Base-by-base conservation (phyloP, 2,329 filamentous ascomycete species). In the Fusarium temperatum region DNA sequence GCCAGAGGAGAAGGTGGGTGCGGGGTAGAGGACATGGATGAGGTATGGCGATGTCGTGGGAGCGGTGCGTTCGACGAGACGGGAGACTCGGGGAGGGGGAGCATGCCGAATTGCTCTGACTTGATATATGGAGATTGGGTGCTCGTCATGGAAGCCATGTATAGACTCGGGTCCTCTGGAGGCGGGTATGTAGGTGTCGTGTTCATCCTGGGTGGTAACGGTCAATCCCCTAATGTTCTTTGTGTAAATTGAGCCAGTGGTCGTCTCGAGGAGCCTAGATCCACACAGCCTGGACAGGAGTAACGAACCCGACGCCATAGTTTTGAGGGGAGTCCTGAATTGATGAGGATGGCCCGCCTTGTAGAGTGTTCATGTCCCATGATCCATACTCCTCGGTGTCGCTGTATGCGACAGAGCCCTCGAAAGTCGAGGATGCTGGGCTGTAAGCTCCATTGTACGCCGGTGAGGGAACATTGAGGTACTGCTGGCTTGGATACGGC, bases 391-490 rank as follows among this genome's bases (percentile, higher is more conserved):
- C 89, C 65, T 91, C 89, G 53, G 86, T 85, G 76, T 91, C 90
- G 82, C 89, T 91, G 82, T 90, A 91, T 36, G 87, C 85, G 70
- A 90, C 84, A 35, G 90, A 91, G n/a, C 89, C 84, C 80, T 90
- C 87, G 78, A 88, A 90, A 24, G 87, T 90, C 67, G 90, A 91
- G 36, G 89, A 90, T 28, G 89, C 88, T 58, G 90, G 90, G 79
- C 89, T 91, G 79, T 90, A 91, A 65, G 86, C 86, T 62, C 85
- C 86, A 58, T 83, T 85, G 70, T 88, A 90, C 35, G 88, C 88
- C 30, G 89, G 89, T 63, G 89, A 91, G n/a, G 90, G 90, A 58
- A 91, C 88, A 80, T 84, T 88, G 65, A 92, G 86, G 78, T 91
- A 92, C 75, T 90, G 88, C 75, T 87, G 86, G 72, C 83, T 83